Conservation (phyloP, 345 rosid species). For the Ceriops zippeliana region DNA sequence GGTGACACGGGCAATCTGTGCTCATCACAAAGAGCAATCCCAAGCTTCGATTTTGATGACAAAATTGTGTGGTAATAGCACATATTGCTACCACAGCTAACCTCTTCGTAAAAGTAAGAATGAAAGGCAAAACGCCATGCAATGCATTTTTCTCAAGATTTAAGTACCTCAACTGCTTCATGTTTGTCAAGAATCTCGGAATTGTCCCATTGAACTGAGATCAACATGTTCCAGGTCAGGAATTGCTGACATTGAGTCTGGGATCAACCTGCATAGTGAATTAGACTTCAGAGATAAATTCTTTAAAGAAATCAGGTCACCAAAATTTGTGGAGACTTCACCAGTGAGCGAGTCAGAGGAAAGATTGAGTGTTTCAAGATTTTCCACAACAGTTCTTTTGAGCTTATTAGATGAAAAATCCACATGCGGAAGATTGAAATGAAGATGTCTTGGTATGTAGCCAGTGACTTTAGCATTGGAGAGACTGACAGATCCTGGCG, state of each 20-base stretch:
- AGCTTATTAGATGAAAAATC: too few species aligned
- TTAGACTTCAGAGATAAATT: too few species aligned
- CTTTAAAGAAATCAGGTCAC: too few species aligned
- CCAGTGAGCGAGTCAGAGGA: too few species aligned
- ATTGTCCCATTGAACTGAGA: conserved; percentile 20
- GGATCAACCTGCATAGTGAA: too few species aligned
- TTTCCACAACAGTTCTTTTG: conserved; percentile 31
- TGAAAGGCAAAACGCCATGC: too few species aligned
- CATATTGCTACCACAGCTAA: conserved; percentile 9
- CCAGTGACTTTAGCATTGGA: conserved; percentile 70
- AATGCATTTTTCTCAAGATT: too few species aligned
- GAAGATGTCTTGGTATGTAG: conserved; percentile 43
- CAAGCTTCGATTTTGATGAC: conserved; percentile 65
- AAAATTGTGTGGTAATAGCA: too few species aligned
- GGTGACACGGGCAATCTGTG: conserved; percentile 91
- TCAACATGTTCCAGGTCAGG: too few species aligned
- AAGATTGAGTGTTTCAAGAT: too few species aligned
- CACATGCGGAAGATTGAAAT: conserved; percentile 38
- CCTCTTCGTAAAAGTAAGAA: conserved; percentile 40
- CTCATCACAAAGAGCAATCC: conserved; percentile 77
- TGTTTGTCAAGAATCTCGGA: conserved; percentile 12
- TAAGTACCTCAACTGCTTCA: too few species aligned
- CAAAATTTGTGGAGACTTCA: too few species aligned
- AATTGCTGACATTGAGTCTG: conserved; percentile 10
- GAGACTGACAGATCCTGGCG: conserved; percentile 39